Base-by-base conservation (phyloP, 179 eudicot genomes). In the Gypsophila paniculata region DNA sequence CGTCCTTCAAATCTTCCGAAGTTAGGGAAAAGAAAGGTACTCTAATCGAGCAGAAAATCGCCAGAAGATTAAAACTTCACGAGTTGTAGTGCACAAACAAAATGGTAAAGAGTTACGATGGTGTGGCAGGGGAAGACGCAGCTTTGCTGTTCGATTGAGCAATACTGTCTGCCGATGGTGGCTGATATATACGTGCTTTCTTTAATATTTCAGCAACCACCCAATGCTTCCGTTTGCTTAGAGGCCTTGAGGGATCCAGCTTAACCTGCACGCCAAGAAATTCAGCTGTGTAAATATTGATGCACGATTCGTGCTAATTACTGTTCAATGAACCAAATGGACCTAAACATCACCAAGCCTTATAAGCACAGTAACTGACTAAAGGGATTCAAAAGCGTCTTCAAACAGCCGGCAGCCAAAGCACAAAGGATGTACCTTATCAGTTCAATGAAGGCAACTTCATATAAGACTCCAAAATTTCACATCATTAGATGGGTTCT, bases 141-240 rank as follows among this genome's bases (percentile, higher is more conserved):
- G 78, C 57, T 32, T 26, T 76, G 75, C 49, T 82, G 74, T 68
- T 75, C 71, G 80, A 38, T 70, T 75, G 65, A 46, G 76, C 46
- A 34, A 36, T 57, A 46, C 68, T 72, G 9, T 53, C 82, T 18
- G 77, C 83, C 10, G 87, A 58, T 46, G 85, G 87, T 48, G 99
- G 88, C 26, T 65, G 79, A 71, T 90, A 94, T 13, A 94, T 90
- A 55, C 89, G 84, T 61, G 96, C 97, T 75, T 84, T 94, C 86
- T 88, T 94, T 75, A 94, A 77, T 80, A 91, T 88, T 57, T 91
- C 96, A 26, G 96, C 92, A 60, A 91, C 97, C 23, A 84, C 66
- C 97, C 99, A 91, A 62, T 76, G 72, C 84, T 94, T 94, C 54
- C 80, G 89, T 82, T 94, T 94, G 83, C 97, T 94, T 62, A 94